phyloP scores from a whole-genome alignment of 2,329 filamentous ascomycete genomes.

The Anthostomella pinea region DNA sequence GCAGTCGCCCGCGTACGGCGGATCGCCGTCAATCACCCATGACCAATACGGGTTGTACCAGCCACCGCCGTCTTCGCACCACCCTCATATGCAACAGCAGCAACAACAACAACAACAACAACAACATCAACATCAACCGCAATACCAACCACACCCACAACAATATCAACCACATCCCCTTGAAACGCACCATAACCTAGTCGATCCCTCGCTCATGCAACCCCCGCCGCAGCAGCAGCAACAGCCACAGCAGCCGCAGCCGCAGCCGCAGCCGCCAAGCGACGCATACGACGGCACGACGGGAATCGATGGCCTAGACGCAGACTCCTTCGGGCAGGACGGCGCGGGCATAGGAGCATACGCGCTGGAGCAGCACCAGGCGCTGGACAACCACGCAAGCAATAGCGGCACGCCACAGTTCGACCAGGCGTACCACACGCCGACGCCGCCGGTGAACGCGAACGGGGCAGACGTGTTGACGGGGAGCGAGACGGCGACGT shows the following conservation, averaged over 20 bases:
- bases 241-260: slow-evolving; percentile 5
- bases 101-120: no score
- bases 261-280: slow-evolving; percentile 1
- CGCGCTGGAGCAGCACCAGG: no score
- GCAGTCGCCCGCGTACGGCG: slow-evolving; percentile 24
- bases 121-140: slow-evolving; percentile 1
- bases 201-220: no score
- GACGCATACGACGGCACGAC: neutral
- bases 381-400: neutral
- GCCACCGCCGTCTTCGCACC: slow-evolving; percentile 9
- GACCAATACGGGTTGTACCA: slow-evolving; percentile 33
- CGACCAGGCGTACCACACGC: slow-evolving; percentile 14
- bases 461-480: slow-evolving; percentile 2
- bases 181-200: neutral
- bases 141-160: neutral
- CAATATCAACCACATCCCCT: neutral
- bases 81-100: no score
- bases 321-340: slow-evolving; percentile 10
- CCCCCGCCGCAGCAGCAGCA: slow-evolving; percentile 7
- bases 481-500: slow-evolving; percentile 6
- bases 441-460: slow-evolving; percentile 9
- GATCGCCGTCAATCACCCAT: slow-evolving; percentile 10
- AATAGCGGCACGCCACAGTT: slow-evolving; percentile 17
- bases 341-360: slow-evolving; percentile 12
- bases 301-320: neutral